Evolutionary conservation across 371 early-diverging fungal species (phyloP).

Genomic region (Mortierella sp.): DNA sequence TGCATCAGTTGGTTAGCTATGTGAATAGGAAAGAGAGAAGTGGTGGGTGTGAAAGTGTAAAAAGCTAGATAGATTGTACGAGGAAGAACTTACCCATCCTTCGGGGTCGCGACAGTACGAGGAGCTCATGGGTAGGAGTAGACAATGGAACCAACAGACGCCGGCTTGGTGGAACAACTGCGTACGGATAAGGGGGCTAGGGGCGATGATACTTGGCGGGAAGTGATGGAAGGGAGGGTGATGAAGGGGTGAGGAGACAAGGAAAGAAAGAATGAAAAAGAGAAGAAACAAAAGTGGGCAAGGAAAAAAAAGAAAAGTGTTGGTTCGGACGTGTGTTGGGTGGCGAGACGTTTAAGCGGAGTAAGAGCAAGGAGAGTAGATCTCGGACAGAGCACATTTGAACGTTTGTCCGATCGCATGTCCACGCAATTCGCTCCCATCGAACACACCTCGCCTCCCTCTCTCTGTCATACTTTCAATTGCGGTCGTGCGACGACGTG

Average conservation of each 20-base stretch:
- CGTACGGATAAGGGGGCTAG: too few relatives aligned
- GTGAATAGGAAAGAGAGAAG: neutral
- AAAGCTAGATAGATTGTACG: neutral
- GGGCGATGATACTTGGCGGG: too few relatives aligned
- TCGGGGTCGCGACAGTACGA: conserved; percentile 22
- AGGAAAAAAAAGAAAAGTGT: neutral
- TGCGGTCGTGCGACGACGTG: too few relatives aligned
- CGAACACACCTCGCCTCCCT: too few relatives aligned
- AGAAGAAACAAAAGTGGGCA: neutral
- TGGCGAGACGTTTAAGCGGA: neutral
- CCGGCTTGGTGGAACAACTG: neutral
- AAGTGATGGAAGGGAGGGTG: neutral
- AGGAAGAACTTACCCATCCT: conserved; percentile 20
- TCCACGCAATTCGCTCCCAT: too few relatives aligned
- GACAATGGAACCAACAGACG: neutral
- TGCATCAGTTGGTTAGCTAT: neutral
- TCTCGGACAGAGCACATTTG: too few relatives aligned
- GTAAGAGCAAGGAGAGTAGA: neutral
- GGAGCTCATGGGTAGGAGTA: conserved; percentile 5
- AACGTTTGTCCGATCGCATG: too few relatives aligned
- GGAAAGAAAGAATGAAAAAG: neutral
- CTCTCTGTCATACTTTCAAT: too few relatives aligned
- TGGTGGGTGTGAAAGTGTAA: neutral
- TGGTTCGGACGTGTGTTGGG: too few relatives aligned
- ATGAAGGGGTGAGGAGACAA: neutral